Base-by-base conservation (phyloP, 1,284 basidiomycete genomes). In the Mycosarcoma maydis region DNA sequence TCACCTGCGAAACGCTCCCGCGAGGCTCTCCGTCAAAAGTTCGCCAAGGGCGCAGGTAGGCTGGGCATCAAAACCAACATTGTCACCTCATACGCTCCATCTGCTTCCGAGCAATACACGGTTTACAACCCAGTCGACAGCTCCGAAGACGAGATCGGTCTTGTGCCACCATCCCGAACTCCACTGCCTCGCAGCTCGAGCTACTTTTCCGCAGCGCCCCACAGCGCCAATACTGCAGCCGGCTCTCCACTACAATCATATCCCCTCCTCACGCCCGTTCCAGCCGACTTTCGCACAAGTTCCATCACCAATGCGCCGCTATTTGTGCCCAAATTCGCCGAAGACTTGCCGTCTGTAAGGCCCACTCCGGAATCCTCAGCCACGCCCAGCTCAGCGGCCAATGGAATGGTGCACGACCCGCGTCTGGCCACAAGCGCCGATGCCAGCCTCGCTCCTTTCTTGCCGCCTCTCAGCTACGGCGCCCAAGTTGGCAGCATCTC, bases 241-340 rank as follows among this genome's bases (percentile, higher is more conserved):
- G 45, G 26, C 11, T 53, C 54, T 2, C 48, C 57, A 6, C 24
- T 60, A 36, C 53, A n/a, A n/a, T n/a, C n/a, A n/a, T n/a, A 60
- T 43, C 38, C 65, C 8, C 32, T 51, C 8, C 59, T 68, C 26
- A 68, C 65, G 0, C 65, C 65, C 9, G 59, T 68, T 7, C 65
- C 65, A 3, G 54, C 44, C 24, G 54, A 65, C 33, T 68, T 68
- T 10, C 45, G 65, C 4, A 77, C 73, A 9, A 75, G 71, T 39
- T 53, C 73, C 7, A 56, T 75, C 37, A 75, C 75, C 14, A 73
- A 77, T 43, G 75, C 75, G 14, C 75, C 75, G 3, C 37, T 77
- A 16, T 54, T 73, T 16, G 75, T 73, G 4, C 46, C 75, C n/a
- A 73, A 75, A 33, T 57, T 56, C 36, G 54, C 47, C 3, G 67